Evolutionary conservation across 116 monocot genomes (phyloP).

Genomic region (Iris pallida): DNA sequence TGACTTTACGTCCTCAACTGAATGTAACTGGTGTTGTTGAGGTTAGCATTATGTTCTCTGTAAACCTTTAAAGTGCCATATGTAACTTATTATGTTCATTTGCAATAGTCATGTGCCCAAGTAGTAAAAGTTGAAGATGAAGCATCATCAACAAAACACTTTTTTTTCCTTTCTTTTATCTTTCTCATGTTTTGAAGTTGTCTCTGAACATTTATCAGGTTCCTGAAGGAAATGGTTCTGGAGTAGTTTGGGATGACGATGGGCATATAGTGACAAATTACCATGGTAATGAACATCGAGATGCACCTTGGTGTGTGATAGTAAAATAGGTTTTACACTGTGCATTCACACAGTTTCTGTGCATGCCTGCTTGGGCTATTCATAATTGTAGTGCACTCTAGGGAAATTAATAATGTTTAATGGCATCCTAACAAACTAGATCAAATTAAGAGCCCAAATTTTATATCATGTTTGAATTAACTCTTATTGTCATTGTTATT

Average conservation of each 20-base stretch:
- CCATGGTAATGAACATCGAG: conserved; percentile 51
- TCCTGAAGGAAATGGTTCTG: conserved; percentile 99
- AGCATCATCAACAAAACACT: background rate
- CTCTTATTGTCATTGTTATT: background rate
- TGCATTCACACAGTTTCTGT: too few species aligned
- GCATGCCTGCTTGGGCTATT: too few species aligned
- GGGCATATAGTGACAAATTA: conserved; percentile 96
- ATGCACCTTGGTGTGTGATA: background rate
- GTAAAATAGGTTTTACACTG: too few species aligned
- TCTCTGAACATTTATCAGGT: conserved; percentile 35
- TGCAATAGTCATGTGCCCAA: background rate
- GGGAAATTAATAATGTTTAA: too few species aligned
- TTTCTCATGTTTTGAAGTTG: conserved; percentile 11
- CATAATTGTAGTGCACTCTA: too few species aligned
- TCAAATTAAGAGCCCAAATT: too few species aligned
- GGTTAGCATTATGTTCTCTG: conserved; percentile 34
- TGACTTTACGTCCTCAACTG: conserved; percentile 85
- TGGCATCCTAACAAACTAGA: too few species aligned
- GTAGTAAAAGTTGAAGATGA: background rate
- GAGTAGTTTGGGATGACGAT: conserved; percentile 77
- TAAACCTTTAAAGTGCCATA: background rate
- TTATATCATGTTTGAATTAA: too few species aligned
- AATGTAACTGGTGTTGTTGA: conserved; percentile 91
- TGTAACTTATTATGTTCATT: background rate
- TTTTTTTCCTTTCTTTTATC: background rate